Evolutionary conservation across 139 green algal species (phyloP).

Genomic region (Volvox africanus): DNA sequence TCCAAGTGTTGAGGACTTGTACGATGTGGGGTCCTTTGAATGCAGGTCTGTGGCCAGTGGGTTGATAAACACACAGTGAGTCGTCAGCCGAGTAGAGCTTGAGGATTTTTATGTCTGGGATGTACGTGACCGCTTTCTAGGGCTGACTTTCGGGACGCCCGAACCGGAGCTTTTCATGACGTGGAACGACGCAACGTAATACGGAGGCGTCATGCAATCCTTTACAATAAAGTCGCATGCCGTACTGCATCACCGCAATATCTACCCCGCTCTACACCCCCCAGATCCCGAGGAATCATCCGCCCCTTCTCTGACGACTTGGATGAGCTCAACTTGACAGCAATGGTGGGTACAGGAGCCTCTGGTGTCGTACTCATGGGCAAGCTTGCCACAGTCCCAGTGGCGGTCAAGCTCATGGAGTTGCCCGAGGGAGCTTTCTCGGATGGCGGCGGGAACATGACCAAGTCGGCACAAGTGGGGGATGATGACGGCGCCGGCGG

Average conservation of each 20-base stretch:
- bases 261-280: too few species aligned
- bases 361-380: conserved; percentile 1
- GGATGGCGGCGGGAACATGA: neutral
- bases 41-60: neutral
- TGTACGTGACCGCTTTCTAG: too few species aligned
- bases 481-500: neutral
- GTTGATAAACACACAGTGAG: too few species aligned
- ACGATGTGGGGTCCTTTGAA: neutral
- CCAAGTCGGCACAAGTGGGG: neutral
- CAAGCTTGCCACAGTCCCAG: neutral
- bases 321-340: neutral
- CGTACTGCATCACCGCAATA: too few species aligned
- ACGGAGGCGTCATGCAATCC: too few species aligned
- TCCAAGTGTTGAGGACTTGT: neutral
- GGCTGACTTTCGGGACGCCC: too few species aligned
- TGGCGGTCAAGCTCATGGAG: conserved; percentile 22
- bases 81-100: too few species aligned
- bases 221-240: too few species aligned
- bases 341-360: neutral
- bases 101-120: too few species aligned
- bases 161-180: too few species aligned
- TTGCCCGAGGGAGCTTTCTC: neutral
- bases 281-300: too few species aligned
- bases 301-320: neutral
- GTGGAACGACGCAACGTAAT: too few species aligned